phyloP scores from a whole-genome alignment of 2,329 filamentous ascomycete species.

The Nothophaeocryptopus gaeumannii region DNA sequence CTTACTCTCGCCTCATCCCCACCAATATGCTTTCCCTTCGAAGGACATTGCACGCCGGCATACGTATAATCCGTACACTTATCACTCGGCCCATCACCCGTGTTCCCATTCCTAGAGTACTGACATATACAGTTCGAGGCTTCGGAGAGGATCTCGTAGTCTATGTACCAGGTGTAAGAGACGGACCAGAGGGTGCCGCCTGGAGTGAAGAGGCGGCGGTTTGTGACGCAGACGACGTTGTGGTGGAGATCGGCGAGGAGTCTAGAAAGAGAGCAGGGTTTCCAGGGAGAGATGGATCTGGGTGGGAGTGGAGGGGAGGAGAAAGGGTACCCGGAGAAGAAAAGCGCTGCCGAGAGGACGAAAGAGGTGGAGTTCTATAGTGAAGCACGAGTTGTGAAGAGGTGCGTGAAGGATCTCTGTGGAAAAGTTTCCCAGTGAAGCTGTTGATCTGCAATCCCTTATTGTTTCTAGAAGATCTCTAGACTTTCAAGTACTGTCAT shows the following conservation, averaged over 20 bases:
- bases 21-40: constrained; percentile 8
- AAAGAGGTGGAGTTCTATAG: too few relatives aligned
- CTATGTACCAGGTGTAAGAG: neutral
- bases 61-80: constrained; percentile 9
- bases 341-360: too few relatives aligned
- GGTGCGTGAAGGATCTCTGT: too few relatives aligned
- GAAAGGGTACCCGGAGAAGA: too few relatives aligned
- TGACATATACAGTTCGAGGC: constrained; percentile 6
- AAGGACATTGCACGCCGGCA: neutral
- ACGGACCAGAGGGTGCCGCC: constrained; percentile 5
- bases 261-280: too few relatives aligned
- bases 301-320: too few relatives aligned
- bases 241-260: constrained; percentile 4
- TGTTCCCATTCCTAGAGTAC: constrained; percentile 10
- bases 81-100: constrained; percentile 8
- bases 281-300: too few relatives aligned
- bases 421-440: too few relatives aligned
- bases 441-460: too few relatives aligned
- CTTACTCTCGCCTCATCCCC: constrained; percentile 1
- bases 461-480: too few relatives aligned
- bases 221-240: constrained; percentile 7
- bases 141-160: constrained; percentile 5
- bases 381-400: too few relatives aligned
- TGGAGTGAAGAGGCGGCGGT: neutral
- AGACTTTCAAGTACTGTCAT: too few relatives aligned